These are phyloP conservation scores for Talaromyces verruculosus DNA, from an alignment of 2,329 filamentous ascomycete genomes.

Conservation along the genomic window DNA sequence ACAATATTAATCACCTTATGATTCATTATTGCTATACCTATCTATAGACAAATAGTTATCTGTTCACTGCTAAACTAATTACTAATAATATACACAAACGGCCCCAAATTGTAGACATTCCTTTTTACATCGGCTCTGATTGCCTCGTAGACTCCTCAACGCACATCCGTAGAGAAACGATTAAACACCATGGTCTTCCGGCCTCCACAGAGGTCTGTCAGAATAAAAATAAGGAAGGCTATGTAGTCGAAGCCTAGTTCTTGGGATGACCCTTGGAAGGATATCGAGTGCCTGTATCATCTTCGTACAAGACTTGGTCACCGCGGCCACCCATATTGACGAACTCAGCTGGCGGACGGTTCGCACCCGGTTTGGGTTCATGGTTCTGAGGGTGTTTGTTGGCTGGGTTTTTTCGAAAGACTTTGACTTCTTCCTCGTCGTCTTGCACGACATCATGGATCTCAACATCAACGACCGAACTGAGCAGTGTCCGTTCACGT, in stretches of 20 bases:
- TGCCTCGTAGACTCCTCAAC: conserved; percentile 3
- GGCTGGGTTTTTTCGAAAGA: conserved; percentile 69
- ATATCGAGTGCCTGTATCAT: conserved; percentile 50
- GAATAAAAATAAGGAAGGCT: background rate
- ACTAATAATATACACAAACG: background rate
- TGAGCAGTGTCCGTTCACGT: conserved; percentile 82
- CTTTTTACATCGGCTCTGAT: conserved; percentile 3
- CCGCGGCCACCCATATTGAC: conserved; percentile 82
- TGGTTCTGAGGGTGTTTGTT: conserved; percentile 43
- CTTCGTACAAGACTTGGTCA: conserved; percentile 72
- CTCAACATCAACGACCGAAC: conserved; percentile 74
- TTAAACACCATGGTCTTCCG: background rate
- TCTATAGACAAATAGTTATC: background rate
- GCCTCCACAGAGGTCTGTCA: background rate
- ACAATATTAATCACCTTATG: background rate
- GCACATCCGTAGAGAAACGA: background rate
- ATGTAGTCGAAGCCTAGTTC: background rate
- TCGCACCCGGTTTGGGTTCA: conserved; percentile 67
- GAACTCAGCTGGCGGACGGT: conserved; percentile 72
- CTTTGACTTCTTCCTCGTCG: conserved; percentile 63
- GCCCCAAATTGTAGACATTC: background rate
- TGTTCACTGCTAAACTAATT: background rate
- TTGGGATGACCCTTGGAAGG: conserved; percentile 13
- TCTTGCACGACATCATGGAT: conserved; percentile 58
- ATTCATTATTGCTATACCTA: background rate